These are phyloP conservation scores for Pseudogymnoascus verrucosus DNA, from an alignment of 2,329 filamentous ascomycete species.

Conservation along the genomic window DNA sequence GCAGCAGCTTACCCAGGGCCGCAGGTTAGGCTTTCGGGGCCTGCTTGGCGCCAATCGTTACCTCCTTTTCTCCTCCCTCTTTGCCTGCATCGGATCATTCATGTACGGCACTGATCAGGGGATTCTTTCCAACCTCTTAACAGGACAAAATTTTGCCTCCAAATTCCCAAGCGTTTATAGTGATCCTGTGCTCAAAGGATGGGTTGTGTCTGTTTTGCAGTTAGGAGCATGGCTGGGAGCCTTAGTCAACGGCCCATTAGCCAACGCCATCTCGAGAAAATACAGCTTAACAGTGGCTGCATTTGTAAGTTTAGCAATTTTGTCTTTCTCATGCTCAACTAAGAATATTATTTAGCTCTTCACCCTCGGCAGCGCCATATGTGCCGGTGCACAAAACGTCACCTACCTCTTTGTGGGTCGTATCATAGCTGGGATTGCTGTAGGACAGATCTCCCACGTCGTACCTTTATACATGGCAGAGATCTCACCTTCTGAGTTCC, in stretches of 20 bases:
- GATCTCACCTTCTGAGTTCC: slow-evolving; percentile 46
- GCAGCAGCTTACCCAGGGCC: slow-evolving; percentile 8
- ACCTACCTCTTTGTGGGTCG: slow-evolving; percentile 57
- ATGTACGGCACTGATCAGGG: slow-evolving; percentile 38
- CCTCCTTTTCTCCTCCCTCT: slow-evolving; percentile 18
- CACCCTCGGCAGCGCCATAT: slow-evolving; percentile 41
- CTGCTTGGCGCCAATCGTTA: background rate
- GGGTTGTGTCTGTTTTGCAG: slow-evolving; percentile 51
- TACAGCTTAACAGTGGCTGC: slow-evolving; percentile 4
- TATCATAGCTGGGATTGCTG: slow-evolving; percentile 62
- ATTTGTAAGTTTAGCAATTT: background rate
- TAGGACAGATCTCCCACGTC: slow-evolving; percentile 58
- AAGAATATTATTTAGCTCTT: slow-evolving; percentile 18
- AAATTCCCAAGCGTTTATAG: slow-evolving; percentile 31
- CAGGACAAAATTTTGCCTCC: slow-evolving; percentile 34
- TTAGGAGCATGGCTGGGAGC: slow-evolving; percentile 67
- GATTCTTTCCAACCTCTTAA: slow-evolving; percentile 36
- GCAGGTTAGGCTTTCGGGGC: slow-evolving; percentile 2
- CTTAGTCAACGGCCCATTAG: slow-evolving; percentile 57
- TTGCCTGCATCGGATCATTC: slow-evolving; percentile 32
- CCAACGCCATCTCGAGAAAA: slow-evolving; percentile 37
- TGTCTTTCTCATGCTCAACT: slow-evolving; percentile 17
- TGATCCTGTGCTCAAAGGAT: slow-evolving; percentile 37
- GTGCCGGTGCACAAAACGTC: slow-evolving; percentile 34
- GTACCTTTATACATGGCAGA: slow-evolving; percentile 40